Evolutionary conservation across 495 filamentous ascomycete species (phyloP).

Genomic region (Penicillium silybi): DNA sequence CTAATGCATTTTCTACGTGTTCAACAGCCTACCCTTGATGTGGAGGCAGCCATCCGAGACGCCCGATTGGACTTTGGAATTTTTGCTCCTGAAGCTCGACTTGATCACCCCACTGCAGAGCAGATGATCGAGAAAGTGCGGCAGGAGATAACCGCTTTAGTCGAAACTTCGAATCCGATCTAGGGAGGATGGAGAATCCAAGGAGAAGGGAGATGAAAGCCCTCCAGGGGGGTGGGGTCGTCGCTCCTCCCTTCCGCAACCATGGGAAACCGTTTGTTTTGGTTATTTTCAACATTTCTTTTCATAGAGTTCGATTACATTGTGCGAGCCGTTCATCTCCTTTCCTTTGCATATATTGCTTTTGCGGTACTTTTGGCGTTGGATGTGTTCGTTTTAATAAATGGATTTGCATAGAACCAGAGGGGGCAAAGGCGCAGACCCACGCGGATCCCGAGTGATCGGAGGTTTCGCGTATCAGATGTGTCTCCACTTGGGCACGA

Average conservation of each 20-base stretch:
- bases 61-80: constrained; percentile 32
- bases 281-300: constrained; percentile 1
- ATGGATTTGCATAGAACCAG: constrained; percentile 10
- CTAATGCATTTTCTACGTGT: constrained; percentile 18
- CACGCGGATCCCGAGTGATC: not conserved
- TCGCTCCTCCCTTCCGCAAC: not conserved
- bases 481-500: not conserved
- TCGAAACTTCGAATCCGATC: not conserved
- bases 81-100: constrained; percentile 23
- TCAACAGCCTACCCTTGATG: constrained; percentile 32
- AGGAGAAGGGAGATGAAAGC: not conserved
- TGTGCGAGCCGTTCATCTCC: constrained; percentile 6
- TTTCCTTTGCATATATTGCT: constrained; percentile 24
- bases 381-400: constrained; percentile 16
- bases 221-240: not conserved
- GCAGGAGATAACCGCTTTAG: constrained; percentile 17
- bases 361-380: constrained; percentile 14
- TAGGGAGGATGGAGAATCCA: not conserved
- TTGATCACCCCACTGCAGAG: constrained; percentile 18
- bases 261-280: constrained; percentile 1
- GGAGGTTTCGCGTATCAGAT: not conserved
- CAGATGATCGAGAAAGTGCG: constrained; percentile 19
- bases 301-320: not conserved
- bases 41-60: constrained; percentile 32
- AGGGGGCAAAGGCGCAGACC: not conserved